Evolutionary conservation across 441 rosid species (phyloP), one percentile per base, ranked within the genome.

Genomic region (Pelargonium cotyledonis): DNA sequence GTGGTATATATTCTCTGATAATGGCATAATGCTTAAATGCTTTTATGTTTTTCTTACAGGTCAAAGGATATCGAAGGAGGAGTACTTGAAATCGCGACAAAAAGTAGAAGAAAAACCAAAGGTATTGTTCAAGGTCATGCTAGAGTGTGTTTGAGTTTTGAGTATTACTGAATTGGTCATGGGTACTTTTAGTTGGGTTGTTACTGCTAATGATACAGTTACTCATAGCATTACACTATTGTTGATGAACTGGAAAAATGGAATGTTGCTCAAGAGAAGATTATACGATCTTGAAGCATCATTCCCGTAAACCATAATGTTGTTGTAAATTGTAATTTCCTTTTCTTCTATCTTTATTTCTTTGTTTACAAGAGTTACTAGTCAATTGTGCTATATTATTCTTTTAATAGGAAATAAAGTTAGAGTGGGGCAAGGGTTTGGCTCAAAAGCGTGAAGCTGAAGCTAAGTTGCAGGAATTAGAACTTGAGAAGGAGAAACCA

Each of bases 391-490:
- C 21, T 69, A 10, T 66, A 51, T 5, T 71, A n/a, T 68, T 69
- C 55, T 47, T 61, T 61, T 43, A 57, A 61, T 79, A 90, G 98
- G 96, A 88, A 76, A 88, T 75, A 68, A 84, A 87, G 62, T 71
- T 91, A 80, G 98, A 93, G 83, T 93, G 97, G 99, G 96, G 96
- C 31, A 85, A 91, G 81, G 97, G 99, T 69, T 85, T 94, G 84
- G 90, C 96, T 72, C 99, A 94, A 73, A 94, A 89, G 83, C 83
- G 94, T 47, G 94, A 89, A 78, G 91, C 88, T 60, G 97, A 94
- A 80, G 87, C 88, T 69, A 88, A 82, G 76, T 26, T 82, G 77
- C 80, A 74, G 65, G 97, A 89, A 67, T 68, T 94, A 70, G 97
- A 94, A 81, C 79, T 79, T 65, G 97, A 91, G 85, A 89, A 91